These are phyloP conservation scores for Eleusine indica DNA, from an alignment of 176 grass and related monocot genomes.

Conservation along the genomic window DNA sequence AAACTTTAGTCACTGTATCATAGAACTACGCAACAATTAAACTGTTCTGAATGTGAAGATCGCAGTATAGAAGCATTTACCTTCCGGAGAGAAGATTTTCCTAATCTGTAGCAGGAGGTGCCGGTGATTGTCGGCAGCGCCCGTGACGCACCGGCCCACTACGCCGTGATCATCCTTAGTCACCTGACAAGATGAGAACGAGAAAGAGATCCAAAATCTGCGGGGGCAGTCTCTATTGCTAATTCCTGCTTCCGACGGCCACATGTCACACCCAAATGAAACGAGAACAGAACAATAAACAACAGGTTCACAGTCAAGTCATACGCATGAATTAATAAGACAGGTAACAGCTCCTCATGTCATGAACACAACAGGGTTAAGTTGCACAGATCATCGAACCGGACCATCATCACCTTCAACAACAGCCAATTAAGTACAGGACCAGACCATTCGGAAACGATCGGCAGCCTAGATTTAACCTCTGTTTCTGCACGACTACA, in stretches of 20 bases:
- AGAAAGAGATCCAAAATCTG: neutral
- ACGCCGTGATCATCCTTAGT: neutral
- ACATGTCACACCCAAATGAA: neutral
- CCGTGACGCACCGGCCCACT: neutral
- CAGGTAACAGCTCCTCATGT: neutral
- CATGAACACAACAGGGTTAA: neutral
- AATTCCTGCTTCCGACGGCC: neutral
- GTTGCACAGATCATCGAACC: slow-evolving; percentile 24
- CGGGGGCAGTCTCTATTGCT: too few relatives aligned
- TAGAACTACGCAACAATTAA: too few relatives aligned
- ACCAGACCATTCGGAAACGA: slow-evolving; percentile 47
- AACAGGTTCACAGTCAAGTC: neutral
- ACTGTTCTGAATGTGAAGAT: too few relatives aligned
- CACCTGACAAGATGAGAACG: neutral
- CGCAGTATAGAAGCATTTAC: too few relatives aligned
- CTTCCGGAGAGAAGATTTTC: too few relatives aligned
- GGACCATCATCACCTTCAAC: slow-evolving; percentile 36
- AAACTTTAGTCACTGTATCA: too few relatives aligned
- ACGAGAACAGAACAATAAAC: neutral
- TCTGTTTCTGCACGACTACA: slow-evolving; percentile 38
- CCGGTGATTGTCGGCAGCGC: neutral
- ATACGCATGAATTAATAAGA: neutral
- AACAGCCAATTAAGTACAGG: slow-evolving; percentile 49
- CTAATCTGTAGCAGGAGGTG: neutral
- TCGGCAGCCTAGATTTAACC: slow-evolving; percentile 28